A percentile compares a stretch with the other conserved stretches of the same genome.
These are phyloP conservation scores for Sinapis alba DNA, from an alignment of 441 rosid genomes.

Conservation along the genomic window DNA sequence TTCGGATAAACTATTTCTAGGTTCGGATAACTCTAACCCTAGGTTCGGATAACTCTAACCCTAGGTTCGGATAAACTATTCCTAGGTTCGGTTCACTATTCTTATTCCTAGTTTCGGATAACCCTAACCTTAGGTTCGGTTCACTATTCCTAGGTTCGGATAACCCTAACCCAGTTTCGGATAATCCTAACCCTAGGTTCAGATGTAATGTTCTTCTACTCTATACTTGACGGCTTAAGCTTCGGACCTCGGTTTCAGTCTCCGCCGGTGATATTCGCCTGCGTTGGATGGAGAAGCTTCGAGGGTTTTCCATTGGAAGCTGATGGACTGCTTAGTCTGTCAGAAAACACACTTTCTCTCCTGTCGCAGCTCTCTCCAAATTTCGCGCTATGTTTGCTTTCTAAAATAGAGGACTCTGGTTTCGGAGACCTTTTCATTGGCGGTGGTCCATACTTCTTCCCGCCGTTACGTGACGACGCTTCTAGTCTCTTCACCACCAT, in stretches of 20 bases:
- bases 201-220: background rate
- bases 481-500: background rate
- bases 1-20: too few relatives aligned
- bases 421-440: background rate
- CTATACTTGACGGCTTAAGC: background rate
- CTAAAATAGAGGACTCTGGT: background rate
- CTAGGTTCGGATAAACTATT: too few relatives aligned
- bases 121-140: too few relatives aligned
- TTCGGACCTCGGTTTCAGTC: background rate
- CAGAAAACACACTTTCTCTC: background rate
- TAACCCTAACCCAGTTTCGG: too few relatives aligned
- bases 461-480: background rate
- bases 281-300: background rate
- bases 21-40: too few relatives aligned
- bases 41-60: too few relatives aligned
- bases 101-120: too few relatives aligned
- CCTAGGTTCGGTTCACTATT: too few relatives aligned
- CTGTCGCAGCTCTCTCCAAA: background rate
- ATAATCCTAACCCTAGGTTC: too few relatives aligned
- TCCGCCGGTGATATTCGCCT: background rate
- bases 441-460: background rate
- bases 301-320: background rate
- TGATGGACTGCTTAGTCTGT: background rate
- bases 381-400: background rate
- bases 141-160: too few relatives aligned